Base-by-base conservation (phyloP, 2,329 filamentous ascomycete species). In the Claviceps pusilla region DNA sequence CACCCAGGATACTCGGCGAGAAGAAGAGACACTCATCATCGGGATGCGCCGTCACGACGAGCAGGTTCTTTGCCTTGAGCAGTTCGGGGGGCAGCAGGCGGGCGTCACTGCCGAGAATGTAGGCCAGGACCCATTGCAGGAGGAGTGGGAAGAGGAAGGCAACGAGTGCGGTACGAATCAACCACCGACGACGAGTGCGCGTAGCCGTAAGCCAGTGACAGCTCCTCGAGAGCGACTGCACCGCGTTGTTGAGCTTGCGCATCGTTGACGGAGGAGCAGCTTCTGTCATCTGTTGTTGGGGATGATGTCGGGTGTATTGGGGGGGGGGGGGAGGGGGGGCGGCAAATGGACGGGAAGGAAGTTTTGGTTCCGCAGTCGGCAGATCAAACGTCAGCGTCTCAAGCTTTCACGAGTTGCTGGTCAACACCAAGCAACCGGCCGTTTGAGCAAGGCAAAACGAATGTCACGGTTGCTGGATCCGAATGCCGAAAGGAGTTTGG, bases 1-100 rank as follows among this genome's bases (percentile, higher is more conserved):
- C 58, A 33, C 64, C 65, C 39, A 68, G 50, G 7, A 67, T 65
- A 54, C 59, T 64, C 3, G 65, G 65, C 4, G 65, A 55, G 47
- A 66, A 66, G 54, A 66, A 68, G 6, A 67, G 61, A 33, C 65
- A 68, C 58, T 76, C 75, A 7, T 70, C 68, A 39, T 68, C 69
- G 14, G 65, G 65, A 45, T 70, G 68, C 2, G 69, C 68, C 12
- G 69, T 71, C 12, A 71, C 66, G 37, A 71, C 60, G 29, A 71
- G 56, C 4, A 71, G 57, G 57, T 65, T 70, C 45, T 63, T 65
- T 14, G 68, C 64, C 50, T 57, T 56, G 12, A 64, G 62, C 19
- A 71, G 63, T 46, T 65, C 64, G 0, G 62, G 59, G 7, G 69
- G 68, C 2, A 71, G 62, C 49, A 71, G 59, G 6, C 68, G 59